Conservation (phyloP, 345 rosid species). For the Corymbia maculata region DNA sequence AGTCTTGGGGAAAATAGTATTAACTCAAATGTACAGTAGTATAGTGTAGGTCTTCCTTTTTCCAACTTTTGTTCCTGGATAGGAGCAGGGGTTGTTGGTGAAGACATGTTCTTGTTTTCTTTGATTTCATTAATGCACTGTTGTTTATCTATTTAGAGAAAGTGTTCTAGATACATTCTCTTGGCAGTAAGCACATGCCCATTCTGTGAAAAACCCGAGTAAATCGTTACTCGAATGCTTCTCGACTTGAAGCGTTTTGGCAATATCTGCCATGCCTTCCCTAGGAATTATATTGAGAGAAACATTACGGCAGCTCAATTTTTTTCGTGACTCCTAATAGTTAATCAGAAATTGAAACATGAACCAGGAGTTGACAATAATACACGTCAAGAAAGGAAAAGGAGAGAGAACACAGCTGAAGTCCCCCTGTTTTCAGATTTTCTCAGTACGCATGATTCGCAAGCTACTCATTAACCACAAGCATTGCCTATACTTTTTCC, state of each 20-base stretch:
- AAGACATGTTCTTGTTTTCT: not conserved
- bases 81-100: not conserved
- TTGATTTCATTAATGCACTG: not conserved
- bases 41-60: not conserved
- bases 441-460: not conserved
- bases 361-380: not conserved
- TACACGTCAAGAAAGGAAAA: not conserved
- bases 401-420: not conserved
- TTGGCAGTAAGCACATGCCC: not conserved
- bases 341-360: not conserved
- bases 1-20: not conserved
- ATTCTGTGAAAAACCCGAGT: not conserved
- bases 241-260: not conserved
- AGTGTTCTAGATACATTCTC: not conserved
- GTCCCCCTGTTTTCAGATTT: not conserved
- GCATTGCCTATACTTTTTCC: not conserved
- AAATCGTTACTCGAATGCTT: not conserved
- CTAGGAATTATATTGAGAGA: not conserved
- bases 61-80: not conserved
- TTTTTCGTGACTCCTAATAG: not conserved
- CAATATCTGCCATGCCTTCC: not conserved
- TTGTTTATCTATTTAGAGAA: not conserved
- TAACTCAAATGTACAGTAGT: conserved; percentile 52
- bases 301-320: not conserved
- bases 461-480: not conserved